Base-by-base conservation (phyloP, 805 yeast genomes). In the Myxozyma neotropica region DNA sequence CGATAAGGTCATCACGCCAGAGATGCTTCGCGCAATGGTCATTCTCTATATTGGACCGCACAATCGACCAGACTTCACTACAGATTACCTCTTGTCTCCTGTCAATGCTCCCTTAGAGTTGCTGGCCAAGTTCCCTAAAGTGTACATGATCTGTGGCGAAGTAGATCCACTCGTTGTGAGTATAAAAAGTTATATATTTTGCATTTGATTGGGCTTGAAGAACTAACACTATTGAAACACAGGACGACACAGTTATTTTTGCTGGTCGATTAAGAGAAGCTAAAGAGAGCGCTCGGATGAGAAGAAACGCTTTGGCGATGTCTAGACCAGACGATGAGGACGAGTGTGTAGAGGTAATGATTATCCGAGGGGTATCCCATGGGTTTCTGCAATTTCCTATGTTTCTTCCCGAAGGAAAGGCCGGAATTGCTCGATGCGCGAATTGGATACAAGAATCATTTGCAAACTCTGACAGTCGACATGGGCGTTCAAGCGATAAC, bases 81-180 rank as follows among this genome's bases (percentile, higher is more conserved):
- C 60, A 4, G 73, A 70, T 50, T 69, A 61, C 23, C 40, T 68
- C 12, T 55, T 70, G 33, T 70, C 72, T 10, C 72, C 72, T 4
- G 53, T 68, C 13, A 55, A 63, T 26, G 71, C 72, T 29, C 73
- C 73, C 21, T 35, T 53, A 3, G 62, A 64, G 45, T 53, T 69
- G 21, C 57, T 70, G 17, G 69, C 66, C 3, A 52, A 60, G 59
- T 70, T 70, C 51, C 73, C 72, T 17, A 67, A 69, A 46, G 69
- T 68, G 31, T 70, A 71, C 57, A 61, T 70, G 58, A 53, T 70
- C 21, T 67, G 72, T 40, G 72, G 72, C 17, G 72, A 70, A 45
- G 72, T 69, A 15, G 72, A 70, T 64, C 72, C 72, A 4, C 50
- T 70, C 31, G 73, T 70, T 21, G 55, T 51, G 17, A 26, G 55